phyloP scores from a whole-genome alignment of 2,329 filamentous ascomycete genomes.

The Magnaporthiopsis rhizophila region DNA sequence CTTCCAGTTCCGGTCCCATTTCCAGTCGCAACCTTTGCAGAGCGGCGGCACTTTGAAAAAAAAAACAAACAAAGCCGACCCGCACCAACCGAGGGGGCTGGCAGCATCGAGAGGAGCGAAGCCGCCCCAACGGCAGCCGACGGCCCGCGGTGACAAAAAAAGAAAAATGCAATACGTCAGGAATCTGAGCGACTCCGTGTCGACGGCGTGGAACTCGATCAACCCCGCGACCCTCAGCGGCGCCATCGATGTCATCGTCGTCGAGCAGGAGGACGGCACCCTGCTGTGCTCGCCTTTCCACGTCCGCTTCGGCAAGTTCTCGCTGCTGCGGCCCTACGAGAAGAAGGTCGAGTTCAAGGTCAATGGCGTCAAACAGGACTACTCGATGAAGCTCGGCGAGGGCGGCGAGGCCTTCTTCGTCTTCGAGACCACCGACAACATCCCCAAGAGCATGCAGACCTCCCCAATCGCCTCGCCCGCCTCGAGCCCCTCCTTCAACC shows the following conservation, averaged over 20 bases:
- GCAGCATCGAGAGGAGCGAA: too few species aligned
- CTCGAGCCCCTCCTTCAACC: conserved; percentile 65
- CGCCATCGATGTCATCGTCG: conserved; percentile 97
- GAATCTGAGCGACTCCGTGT: conserved; percentile 89
- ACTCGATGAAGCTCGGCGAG: conserved; percentile 97
- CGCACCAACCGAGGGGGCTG: too few species aligned
- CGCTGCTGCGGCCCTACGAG: conserved; percentile 84
- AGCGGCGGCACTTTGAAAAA: too few species aligned
- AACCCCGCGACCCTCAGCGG: conserved; percentile 95
- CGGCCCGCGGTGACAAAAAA: too few species aligned
- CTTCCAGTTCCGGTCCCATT: too few species aligned
- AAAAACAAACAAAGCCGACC: too few species aligned
- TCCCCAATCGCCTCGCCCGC: conserved; percentile 87
- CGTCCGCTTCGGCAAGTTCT: conserved; percentile 98
- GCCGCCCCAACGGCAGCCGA: too few species aligned
- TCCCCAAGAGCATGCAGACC: conserved; percentile 90
- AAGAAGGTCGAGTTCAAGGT: conserved; percentile 99
- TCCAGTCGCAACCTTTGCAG: too few species aligned
- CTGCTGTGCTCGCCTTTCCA: conserved; percentile 95
- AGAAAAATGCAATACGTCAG: conserved; percentile 87
- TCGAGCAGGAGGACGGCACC: conserved; percentile 87
- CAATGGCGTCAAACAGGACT: conserved; percentile 85
- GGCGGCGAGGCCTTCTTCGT: conserved; percentile 98
- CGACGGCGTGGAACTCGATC: conserved; percentile 98
- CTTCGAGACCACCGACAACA: conserved; percentile 86